Conservation (phyloP, 164 flowering plant genomes). For the Houttuynia cordata region DNA sequence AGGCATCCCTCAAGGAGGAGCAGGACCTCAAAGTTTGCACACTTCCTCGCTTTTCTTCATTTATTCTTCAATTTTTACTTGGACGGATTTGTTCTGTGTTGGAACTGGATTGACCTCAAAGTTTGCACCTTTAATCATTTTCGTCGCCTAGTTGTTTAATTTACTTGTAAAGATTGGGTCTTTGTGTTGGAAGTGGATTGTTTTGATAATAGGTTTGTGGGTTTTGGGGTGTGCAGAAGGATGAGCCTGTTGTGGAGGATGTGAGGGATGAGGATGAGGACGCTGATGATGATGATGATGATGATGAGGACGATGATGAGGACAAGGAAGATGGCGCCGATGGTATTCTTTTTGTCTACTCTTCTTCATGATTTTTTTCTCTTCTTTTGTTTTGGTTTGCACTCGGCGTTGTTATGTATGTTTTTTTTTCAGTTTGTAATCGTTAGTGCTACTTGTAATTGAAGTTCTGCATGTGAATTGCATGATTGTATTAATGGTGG, state of each 20-base stretch:
- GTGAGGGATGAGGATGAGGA: slow-evolving; percentile 52
- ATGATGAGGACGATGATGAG: slow-evolving; percentile 55
- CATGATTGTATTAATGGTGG: no score
- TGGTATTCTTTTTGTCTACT: slow-evolving; percentile 16
- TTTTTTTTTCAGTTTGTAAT: background rate
- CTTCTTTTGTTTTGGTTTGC: background rate
- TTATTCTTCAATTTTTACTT: background rate
- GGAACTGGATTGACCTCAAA: no score
- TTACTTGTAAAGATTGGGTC: no score
- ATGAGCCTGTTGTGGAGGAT: slow-evolving; percentile 38
- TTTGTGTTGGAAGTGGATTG: no score
- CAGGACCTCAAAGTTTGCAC: slow-evolving; percentile 5
- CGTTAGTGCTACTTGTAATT: no score
- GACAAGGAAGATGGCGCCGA: slow-evolving; percentile 42
- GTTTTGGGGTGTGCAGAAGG: slow-evolving; percentile 9
- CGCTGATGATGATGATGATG: slow-evolving; percentile 27
- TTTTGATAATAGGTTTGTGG: background rate
- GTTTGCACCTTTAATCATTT: no score
- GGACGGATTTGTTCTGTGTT: background rate
- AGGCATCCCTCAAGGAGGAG: slow-evolving; percentile 16
- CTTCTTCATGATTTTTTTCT: background rate
- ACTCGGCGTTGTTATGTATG: background rate
- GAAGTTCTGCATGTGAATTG: background rate
- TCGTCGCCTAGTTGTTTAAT: no score
- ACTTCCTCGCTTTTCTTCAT: background rate